Evolutionary conservation across 2,329 filamentous ascomycete genomes (phyloP).

Genomic region (Chlorencoelia australis): DNA sequence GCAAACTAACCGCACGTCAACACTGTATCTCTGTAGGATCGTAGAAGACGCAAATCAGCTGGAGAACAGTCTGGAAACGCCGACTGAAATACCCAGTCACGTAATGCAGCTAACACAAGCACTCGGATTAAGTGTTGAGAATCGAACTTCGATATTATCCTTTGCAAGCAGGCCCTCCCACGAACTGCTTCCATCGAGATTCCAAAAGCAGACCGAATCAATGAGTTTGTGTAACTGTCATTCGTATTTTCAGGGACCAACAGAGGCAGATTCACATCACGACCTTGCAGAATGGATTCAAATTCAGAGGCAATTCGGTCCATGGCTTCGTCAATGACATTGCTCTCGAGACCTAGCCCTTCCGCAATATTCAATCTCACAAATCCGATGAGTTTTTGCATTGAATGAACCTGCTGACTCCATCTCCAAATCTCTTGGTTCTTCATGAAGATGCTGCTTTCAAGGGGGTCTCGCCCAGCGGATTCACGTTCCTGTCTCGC

Average conservation of each 20-base stretch:
- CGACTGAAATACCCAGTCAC: slow-evolving; percentile 11
- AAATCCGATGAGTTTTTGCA: not conserved
- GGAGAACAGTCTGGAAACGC: slow-evolving; percentile 6
- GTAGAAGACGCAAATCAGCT: not conserved
- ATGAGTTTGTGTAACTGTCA: slow-evolving; percentile 1
- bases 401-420: not conserved
- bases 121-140: slow-evolving; percentile 1
- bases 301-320: slow-evolving; percentile 6
- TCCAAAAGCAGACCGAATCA: slow-evolving; percentile 1
- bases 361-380: not conserved
- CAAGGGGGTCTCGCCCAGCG: not conserved
- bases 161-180: too few species aligned
- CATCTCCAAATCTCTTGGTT: not conserved
- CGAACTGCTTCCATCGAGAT: not conserved
- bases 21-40: slow-evolving; percentile 7
- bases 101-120: slow-evolving; percentile 4
- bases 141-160: not conserved
- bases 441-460: not conserved
- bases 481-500: not conserved
- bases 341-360: not conserved
- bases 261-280: not conserved
- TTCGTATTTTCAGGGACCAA: not conserved
- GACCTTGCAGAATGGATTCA: slow-evolving; percentile 6
- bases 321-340: not conserved
- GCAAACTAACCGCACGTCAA: slow-evolving; percentile 2